A percentile compares a stretch with the other conserved stretches of the same genome.
These are phyloP conservation scores for Penicillium vulpinum DNA, from an alignment of 2,329 filamentous ascomycete species.

Conservation along the genomic window DNA sequence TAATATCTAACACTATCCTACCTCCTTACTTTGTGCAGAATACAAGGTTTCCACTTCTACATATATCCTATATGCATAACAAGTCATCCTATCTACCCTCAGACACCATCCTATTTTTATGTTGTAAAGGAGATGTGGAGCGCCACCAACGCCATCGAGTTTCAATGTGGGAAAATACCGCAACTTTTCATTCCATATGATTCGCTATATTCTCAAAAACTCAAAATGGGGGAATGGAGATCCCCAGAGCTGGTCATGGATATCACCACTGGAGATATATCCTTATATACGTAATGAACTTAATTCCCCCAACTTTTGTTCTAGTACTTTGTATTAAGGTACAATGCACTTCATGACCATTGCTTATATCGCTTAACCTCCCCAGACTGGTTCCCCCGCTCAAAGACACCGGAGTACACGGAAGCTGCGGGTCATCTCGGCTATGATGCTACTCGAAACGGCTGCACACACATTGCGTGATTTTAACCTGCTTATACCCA, in stretches of 20 bases:
- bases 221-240: background rate
- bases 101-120: too few relatives aligned
- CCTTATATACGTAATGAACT: slow-evolving; percentile 5
- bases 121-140: slow-evolving; percentile 6
- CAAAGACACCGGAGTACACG: background rate
- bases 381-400: background rate
- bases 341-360: background rate
- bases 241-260: background rate
- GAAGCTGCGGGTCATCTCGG: background rate
- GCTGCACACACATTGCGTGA: background rate
- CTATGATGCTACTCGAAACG: background rate
- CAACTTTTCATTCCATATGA: slow-evolving; percentile 3
- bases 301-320: background rate
- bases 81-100: too few relatives aligned
- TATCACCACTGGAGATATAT: background rate
- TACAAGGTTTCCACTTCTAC: too few relatives aligned
- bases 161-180: slow-evolving; percentile 1
- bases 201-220: slow-evolving; percentile 4
- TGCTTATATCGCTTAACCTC: background rate
- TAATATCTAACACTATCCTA: background rate
- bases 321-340: too few relatives aligned
- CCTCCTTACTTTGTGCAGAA: background rate
- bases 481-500: background rate
- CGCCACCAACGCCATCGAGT: slow-evolving; percentile 13
- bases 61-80: too few relatives aligned